A percentile compares a stretch with the other conserved stretches of the same genome.
Conservation (phyloP, 441 rosid species). For the Geranium incanum region DNA sequence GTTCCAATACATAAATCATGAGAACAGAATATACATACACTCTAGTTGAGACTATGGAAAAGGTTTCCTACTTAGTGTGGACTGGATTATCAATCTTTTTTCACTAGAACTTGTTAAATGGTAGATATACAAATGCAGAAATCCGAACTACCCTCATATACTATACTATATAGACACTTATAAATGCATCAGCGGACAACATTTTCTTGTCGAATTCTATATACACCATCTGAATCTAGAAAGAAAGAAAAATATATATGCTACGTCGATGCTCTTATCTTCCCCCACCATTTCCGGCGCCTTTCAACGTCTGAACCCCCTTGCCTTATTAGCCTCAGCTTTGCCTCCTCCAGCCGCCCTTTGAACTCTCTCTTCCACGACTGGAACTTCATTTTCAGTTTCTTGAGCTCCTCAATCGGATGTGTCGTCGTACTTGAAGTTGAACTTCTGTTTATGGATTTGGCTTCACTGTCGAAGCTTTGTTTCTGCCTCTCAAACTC, state of each 20-base stretch:
- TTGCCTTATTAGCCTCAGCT: constrained; percentile 51
- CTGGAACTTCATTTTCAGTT: constrained; percentile 59
- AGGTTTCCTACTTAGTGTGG: constrained; percentile 19
- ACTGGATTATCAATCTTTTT: constrained; percentile 19
- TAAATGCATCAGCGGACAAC: not conserved
- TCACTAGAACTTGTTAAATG: not conserved
- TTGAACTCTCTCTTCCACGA: constrained; percentile 90
- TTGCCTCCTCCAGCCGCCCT: constrained; percentile 58
- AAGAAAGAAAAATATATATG: not conserved
- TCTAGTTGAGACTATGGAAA: constrained; percentile 13
- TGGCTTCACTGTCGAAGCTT: constrained; percentile 59
- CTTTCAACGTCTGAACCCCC: constrained; percentile 42
- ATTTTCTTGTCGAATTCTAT: not conserved
- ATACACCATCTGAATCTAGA: constrained; percentile 5
- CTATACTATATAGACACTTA: not conserved
- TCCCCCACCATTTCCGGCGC: constrained; percentile 88
- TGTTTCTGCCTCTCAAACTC: constrained; percentile 72
- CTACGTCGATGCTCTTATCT: constrained; percentile 27
- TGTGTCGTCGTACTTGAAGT: constrained; percentile 23
- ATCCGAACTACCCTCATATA: not conserved
- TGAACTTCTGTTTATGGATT: constrained; percentile 41
- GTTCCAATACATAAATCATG: constrained; percentile 17
- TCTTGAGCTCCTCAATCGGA: constrained; percentile 58
- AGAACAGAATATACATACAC: too few species aligned
- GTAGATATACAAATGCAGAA: not conserved